Evolutionary conservation across 2,329 filamentous ascomycete genomes (phyloP), one percentile per base, ranked within the genome.

Genomic region (Nigrospora sphaerica): DNA sequence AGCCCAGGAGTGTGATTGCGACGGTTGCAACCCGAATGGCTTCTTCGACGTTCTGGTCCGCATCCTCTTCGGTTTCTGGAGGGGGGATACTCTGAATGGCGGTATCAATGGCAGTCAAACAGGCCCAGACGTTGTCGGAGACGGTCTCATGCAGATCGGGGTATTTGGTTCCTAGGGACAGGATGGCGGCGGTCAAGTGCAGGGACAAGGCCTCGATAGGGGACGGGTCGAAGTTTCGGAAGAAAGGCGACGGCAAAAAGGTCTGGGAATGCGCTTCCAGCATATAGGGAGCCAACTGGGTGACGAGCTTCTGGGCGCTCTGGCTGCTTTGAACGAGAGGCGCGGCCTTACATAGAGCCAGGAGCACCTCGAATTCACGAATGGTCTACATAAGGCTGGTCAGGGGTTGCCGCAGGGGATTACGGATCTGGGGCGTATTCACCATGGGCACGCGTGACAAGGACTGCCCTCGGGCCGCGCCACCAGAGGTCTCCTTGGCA

Each of bases 301-400:
- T 74, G n/a, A 84, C 79, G 35, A 98, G 79, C 57, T 82, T 85
- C 57, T 87, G 81, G 28, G 90, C 91, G 60, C 86, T 85, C 50
- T 88, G 80, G 37, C 72, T 66, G 39, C 81, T 83, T 44, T 83
- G 76, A 23, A 97, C 75, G 19, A 81, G 77, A 4, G 89, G 85
- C 4, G 91, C 88, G 45, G 92, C 88, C 68, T 91, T 92, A 73
- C 92, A 97, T 23, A 98, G 75, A 38, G 93, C 89, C 23, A 97
- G 71, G 23, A 98, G 77, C 45, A 95, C 87, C 65, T 98, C 92
- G 55, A 95, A 85, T 72, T 98, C 95, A 58, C 88, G 84, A 45
- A 91, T 81, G 45, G 84, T 88, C 89, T 95, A 62, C 16, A 37
- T 23, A 28, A 7, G 14, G 11, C n/a, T 39, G 38, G 33, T 44